Evolutionary conservation across 2,329 filamentous ascomycete species (phyloP).

Genomic region (Metarhizium anisopliae): DNA sequence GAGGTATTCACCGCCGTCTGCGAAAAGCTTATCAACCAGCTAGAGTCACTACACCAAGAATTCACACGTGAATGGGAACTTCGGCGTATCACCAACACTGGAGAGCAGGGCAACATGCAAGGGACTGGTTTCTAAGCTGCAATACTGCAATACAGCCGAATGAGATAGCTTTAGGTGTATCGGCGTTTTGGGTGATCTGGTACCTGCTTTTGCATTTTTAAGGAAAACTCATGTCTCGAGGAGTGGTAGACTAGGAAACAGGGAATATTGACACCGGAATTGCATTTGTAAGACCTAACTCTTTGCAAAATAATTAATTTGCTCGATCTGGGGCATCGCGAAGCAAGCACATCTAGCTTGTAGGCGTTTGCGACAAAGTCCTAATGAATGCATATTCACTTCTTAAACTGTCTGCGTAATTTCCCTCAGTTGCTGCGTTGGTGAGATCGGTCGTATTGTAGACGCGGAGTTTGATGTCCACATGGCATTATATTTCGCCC

Average conservation of each 20-base stretch:
- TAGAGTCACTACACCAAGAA: constrained; percentile 72
- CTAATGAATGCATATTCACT: neutral
- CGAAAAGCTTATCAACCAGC: constrained; percentile 71
- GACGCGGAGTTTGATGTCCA: neutral
- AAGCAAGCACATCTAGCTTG: neutral
- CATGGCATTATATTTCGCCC: neutral
- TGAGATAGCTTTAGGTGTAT: constrained; percentile 5
- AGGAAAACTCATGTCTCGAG: neutral
- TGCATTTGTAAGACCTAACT: neutral
- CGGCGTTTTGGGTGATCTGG: constrained; percentile 15
- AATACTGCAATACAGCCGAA: constrained; percentile 1
- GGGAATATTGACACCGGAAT: neutral
- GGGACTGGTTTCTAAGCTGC: constrained; percentile 20
- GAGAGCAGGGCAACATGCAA: constrained; percentile 43
- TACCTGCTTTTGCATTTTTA: constrained; percentile 1
- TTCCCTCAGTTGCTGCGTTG: neutral
- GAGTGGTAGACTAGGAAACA: too few relatives aligned
- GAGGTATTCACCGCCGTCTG: constrained; percentile 77
- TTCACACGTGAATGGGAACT: constrained; percentile 91
- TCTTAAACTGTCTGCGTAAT: neutral
- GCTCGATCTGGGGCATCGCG: neutral
- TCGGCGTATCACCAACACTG: constrained; percentile 70
- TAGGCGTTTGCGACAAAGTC: neutral
- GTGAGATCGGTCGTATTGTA: neutral
- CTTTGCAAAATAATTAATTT: neutral